phyloP scores from a whole-genome alignment of 495 filamentous ascomycete genomes.

The Aspergillus sclerotioniger region DNA sequence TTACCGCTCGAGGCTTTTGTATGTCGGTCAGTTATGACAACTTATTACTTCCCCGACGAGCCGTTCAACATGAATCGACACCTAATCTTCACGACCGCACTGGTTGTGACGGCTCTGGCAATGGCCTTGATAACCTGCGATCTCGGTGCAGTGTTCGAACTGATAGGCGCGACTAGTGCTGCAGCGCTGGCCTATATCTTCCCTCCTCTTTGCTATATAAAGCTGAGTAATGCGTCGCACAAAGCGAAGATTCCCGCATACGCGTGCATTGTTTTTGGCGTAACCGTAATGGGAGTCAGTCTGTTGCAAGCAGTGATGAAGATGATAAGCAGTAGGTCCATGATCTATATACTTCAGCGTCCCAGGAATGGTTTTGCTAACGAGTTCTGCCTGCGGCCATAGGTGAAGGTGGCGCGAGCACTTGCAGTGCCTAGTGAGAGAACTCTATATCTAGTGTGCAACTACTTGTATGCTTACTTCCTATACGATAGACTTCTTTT shows the following conservation, averaged over 20 bases:
- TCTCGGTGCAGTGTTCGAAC: conserved; percentile 87
- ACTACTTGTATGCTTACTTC: background rate
- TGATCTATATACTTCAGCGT: background rate
- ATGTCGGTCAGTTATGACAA: conserved; percentile 92
- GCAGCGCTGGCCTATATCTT: conserved; percentile 93
- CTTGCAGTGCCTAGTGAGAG: conserved; percentile 23
- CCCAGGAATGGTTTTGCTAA: background rate
- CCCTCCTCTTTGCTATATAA: conserved; percentile 92
- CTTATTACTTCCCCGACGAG: conserved; percentile 83
- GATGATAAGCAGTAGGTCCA: conserved; percentile 51
- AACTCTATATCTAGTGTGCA: background rate
- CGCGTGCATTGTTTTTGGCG: conserved; percentile 70
- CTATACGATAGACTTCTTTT: background rate
- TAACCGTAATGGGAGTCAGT: conserved; percentile 80
- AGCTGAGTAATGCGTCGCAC: conserved; percentile 66
- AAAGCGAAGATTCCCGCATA: conserved; percentile 73
- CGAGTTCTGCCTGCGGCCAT: background rate
- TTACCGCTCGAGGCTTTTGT: conserved; percentile 95
- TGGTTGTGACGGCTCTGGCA: conserved; percentile 77
- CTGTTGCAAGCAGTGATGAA: conserved; percentile 70
- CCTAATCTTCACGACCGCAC: conserved; percentile 73
- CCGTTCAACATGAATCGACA: conserved; percentile 82
- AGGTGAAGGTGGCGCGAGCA: conserved; percentile 35
- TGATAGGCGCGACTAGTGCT: conserved; percentile 92
- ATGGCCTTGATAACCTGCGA: conserved; percentile 85